A percentile compares a stretch with the other conserved stretches of the same genome.
Conservation (phyloP, 2,329 filamentous ascomycete genomes). For the Apiospora koreana region DNA sequence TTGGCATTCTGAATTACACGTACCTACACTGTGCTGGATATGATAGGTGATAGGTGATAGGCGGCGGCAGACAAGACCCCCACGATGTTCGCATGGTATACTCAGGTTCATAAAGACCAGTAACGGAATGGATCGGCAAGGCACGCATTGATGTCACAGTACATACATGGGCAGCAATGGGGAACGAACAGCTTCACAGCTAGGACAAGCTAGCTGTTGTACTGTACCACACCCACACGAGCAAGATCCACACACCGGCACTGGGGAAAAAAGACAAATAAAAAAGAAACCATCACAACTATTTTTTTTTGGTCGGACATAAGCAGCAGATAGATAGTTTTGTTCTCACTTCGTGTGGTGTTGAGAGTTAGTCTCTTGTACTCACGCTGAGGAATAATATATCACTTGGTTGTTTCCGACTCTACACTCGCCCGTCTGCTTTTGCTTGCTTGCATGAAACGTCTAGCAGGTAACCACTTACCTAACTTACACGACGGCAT, state of each 20-base stretch:
- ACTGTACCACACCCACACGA: not conserved
- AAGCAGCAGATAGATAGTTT: not conserved
- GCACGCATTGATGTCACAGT: not conserved
- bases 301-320: not conserved
- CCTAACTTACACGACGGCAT: too few relatives aligned
- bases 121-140: conserved; percentile 4
- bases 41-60: conserved; percentile 10
- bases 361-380: not conserved
- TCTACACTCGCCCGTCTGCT: too few relatives aligned
- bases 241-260: not conserved
- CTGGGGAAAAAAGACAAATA: not conserved
- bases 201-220: not conserved
- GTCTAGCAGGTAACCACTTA: too few relatives aligned
- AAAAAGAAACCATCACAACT: not conserved
- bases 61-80: not conserved
- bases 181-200: not conserved
- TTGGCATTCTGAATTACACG: not conserved
- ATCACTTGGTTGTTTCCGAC: not conserved
- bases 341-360: not conserved
- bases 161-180: conserved; percentile 5
- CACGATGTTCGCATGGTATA: not conserved
- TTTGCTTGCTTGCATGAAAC: not conserved
- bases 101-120: not conserved
- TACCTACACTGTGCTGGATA: conserved; percentile 9
- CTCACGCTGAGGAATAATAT: not conserved